Evolutionary conservation across 2,329 filamentous ascomycete genomes (phyloP), one percentile per base, ranked within the genome.

Genomic region (Aspergillus hortae): DNA sequence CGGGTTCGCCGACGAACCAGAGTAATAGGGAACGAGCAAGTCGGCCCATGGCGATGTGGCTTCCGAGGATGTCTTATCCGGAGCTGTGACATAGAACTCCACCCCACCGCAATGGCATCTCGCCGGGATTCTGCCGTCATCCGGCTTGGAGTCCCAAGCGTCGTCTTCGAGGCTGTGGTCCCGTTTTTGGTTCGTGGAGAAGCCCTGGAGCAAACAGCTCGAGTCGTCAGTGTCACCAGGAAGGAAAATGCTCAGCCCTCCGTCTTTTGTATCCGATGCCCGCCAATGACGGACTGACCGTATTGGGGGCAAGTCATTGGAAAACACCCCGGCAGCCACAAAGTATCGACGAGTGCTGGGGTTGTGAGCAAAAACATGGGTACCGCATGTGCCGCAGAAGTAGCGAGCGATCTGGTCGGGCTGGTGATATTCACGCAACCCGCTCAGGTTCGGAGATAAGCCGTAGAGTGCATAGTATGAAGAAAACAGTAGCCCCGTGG

Each of bases 101-200:
- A 88, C 74, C 2, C 74, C 77, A 4, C 74, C 70, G 64, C 84
- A 88, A 59, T 80, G 76, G 58, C 81, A 85, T 56, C 68, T 67
- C 4, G 74, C 80, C 44, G 71, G 68, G 9, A 83, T 58, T 6
- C 56, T 36, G 27, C 27, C 49, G 5, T 61, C 56, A 12, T 61
- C 52, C 27, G 2, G 27, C 27, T 30, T 11, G 7, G 27, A 30
- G 27, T 30, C 27, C 21, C 51, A 45, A 25, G 6, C 12, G 19
- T n/a, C 15, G 21, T 46, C 44, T 21, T 46, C 32, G 40, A 21
- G 11, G 41, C 32, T 38, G 25, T 9, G 21, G 23, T 17, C 41
- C 40, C 14, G 42, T 33, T 51, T 35, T 17, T 51, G 38, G 32
- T 36, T 19, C 19, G 51, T 48, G 44, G 51, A 32, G 23, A 27